These are phyloP conservation scores for Fusarium papillatum DNA, from an alignment of 2,329 filamentous ascomycete species.

Conservation along the genomic window DNA sequence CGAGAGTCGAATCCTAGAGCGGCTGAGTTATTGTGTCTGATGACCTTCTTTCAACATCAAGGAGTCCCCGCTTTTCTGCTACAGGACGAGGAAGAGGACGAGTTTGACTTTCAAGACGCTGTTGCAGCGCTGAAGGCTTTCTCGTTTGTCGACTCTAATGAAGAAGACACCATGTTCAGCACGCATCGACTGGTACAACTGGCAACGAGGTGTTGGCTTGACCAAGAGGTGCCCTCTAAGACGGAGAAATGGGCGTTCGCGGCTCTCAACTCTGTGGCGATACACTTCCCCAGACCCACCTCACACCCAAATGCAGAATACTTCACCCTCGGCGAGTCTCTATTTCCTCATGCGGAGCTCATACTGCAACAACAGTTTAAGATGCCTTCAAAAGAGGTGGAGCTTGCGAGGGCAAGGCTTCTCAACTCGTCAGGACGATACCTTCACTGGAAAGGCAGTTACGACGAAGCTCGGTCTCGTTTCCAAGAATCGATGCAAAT, in stretches of 20 bases:
- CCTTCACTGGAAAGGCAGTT: neutral
- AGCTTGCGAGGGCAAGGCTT: neutral
- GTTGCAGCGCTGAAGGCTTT: neutral
- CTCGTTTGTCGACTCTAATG: neutral
- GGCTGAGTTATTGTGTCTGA: neutral
- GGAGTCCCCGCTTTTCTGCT: neutral
- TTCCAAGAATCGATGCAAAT: neutral
- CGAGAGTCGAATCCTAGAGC: neutral
- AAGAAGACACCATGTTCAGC: neutral
- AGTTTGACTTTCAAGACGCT: neutral
- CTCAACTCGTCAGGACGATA: neutral
- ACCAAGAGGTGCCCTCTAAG: neutral
- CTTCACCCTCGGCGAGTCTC: neutral
- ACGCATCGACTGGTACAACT: conserved; percentile 1
- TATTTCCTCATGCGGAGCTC: neutral
- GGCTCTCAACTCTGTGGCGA: neutral
- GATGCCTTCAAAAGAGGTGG: neutral
- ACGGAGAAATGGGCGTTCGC: neutral
- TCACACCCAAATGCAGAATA: neutral
- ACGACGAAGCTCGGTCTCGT: neutral
- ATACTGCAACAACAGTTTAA: neutral
- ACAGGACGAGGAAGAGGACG: neutral
- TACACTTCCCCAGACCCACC: neutral
- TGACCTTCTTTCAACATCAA: conserved; percentile 1
- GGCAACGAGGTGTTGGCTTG: neutral